Evolutionary conservation across 768 basidiomycete genomes (phyloP), one percentile per base, ranked within the genome.

Genomic region (Kwoniella botswanensis): DNA sequence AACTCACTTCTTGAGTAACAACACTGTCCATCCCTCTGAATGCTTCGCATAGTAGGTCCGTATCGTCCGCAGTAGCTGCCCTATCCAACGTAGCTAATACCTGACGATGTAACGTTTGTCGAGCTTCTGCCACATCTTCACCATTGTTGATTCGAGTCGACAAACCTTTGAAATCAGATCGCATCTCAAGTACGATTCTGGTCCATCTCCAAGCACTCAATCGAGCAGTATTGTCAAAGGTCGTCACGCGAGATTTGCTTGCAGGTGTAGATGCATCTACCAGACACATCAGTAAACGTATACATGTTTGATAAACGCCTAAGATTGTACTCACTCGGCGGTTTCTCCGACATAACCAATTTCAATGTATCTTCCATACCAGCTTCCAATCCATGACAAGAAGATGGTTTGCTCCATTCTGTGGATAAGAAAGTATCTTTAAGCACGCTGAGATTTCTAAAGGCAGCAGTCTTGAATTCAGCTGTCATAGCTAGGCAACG

Each of bases 141-240:
- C 54, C 68, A 22, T 67, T 73, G 18, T 61, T 71, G 52, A 80
- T 76, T 21, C 75, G 56, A 44, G 70, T 65, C 3, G 74, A 76
- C 3, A 82, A 67, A 5, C 77, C 72, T 55, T 82, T 82, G 74
- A 82, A 79, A 57, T 80, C 79, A 17, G 80, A 76, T 29, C 81
- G 71, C 74, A 82, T 79, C 55, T 77, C 77, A 4, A 82, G 71
- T 4, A 82, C 81, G 12, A 80, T 76, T 5, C 79, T 56, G 4
- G 79, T 82, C 79, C 79, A 82, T 54, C 74, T 70, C 81, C 81
- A 82, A 11, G 79, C 76, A 52, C 75, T 77, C 62, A 79, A 71
- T 17, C 77, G 68, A 15, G 74, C 69, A 18, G 68, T 57, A 13
- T 68, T 69, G 26, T 73, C 68, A 42, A 75, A 60, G 4, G 68